phyloP scores from a whole-genome alignment of 352 stramenopile genomes.

The Phytophthora hybrid region DNA sequence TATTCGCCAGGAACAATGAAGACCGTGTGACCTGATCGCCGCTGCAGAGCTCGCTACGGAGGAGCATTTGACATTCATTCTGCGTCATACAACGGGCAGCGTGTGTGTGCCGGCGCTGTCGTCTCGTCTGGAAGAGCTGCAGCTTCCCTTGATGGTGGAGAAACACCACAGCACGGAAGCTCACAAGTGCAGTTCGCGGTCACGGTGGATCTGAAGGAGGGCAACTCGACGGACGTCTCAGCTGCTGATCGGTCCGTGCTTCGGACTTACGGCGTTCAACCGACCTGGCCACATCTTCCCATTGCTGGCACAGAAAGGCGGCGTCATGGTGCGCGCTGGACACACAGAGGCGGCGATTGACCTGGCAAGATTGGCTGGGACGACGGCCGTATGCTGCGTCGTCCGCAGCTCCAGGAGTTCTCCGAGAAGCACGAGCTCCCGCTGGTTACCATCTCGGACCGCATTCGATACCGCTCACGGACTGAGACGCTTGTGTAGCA shows the following conservation, averaged over 20 bases:
- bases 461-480: constrained; percentile 93
- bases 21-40: constrained; percentile 97
- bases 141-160: constrained; percentile 95
- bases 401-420: constrained; percentile 88
- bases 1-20: constrained; percentile 94
- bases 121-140: constrained; percentile 87
- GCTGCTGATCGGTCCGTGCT: constrained; percentile 91
- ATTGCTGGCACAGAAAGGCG: constrained; percentile 63
- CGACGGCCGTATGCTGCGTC: constrained; percentile 75
- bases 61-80: constrained; percentile 93
- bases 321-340: constrained; percentile 85
- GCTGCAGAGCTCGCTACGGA: constrained; percentile 94
- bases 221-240: constrained; percentile 97
- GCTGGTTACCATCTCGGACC: constrained; percentile 97
- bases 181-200: constrained; percentile 97
- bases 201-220: constrained; percentile 92
- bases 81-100: constrained; percentile 96
- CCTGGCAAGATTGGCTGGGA: constrained; percentile 91
- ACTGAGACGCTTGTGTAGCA: constrained; percentile 67
- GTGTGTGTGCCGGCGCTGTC: constrained; percentile 95
- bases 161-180: constrained; percentile 94
- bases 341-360: constrained; percentile 98
- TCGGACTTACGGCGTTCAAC: constrained; percentile 58
- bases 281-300: constrained; percentile 81
- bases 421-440: constrained; percentile 90